Base-by-base conservation (phyloP, 2,329 filamentous ascomycete species). In the Phaeosphaeria sp. region DNA sequence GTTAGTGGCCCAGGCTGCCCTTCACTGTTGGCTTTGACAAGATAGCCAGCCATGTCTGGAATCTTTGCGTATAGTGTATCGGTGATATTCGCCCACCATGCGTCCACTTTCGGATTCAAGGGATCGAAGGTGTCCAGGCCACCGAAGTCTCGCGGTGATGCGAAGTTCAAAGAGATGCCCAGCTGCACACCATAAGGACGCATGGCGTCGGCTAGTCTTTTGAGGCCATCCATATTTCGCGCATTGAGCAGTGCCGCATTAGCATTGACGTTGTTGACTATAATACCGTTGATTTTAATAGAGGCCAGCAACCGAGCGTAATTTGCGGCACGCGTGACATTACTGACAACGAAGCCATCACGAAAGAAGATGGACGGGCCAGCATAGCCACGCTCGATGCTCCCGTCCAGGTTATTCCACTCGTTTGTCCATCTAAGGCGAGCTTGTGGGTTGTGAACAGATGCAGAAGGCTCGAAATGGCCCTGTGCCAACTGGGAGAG, bases 261-360 rank as follows among this genome's bases (percentile, higher is more conserved):
- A 4, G 89, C 88, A 65, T 91, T 91, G 67, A 91, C 89, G 56
- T 91, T 91, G 77, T 91, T 91, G 66, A 90, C 80, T 2, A 91
- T 77, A 10, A 90, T 80, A 0, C 82, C 89, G 62, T 91, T 91
- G 63, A 91, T 76, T 15, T 87, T 79, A 30, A 90, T 83, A 0
- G 89, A 91, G 2, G 89, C 84, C 15, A 91, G 77, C 2, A 91
- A 80, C 1, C 89, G 87, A 1, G 86, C 89, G 62, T 90, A 90
- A 62, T 89, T 80, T 5, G 80, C 76, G 0, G 84, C 85, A 0
- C 88, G 84, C 1, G 84, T 86, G 18, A 89, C 78, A 59, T 90
- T 84, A 3, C 84, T 77, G n/a, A 84, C 76, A 6, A 89, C 79
- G 10, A 73, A 70, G 49, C 85, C 87, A 52, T 86, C 77, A 46